Percentiles rank a stretch among this genome's conserved stretches.
These are phyloP conservation scores for Fusarium sp. DNA, from an alignment of 2,329 filamentous ascomycete species.

Conservation along the genomic window DNA sequence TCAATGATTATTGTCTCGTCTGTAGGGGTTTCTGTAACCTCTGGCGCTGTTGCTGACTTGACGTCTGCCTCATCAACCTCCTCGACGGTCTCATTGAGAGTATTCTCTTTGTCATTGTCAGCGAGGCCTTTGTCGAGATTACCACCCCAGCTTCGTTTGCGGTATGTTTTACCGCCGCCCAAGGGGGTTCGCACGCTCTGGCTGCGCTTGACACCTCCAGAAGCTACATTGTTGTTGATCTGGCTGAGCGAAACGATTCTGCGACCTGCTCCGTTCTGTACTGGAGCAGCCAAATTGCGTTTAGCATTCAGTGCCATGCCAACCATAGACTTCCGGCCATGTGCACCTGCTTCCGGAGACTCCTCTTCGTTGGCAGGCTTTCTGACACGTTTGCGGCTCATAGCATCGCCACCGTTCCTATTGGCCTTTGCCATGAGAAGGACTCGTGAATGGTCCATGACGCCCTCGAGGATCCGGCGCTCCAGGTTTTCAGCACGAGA, in stretches of 20 bases:
- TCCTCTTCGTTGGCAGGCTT: conserved; percentile 49
- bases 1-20: conserved; percentile 43
- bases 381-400: conserved; percentile 68
- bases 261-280: conserved; percentile 68
- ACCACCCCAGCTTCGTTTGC: conserved; percentile 78
- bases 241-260: conserved; percentile 92
- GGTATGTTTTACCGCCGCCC: conserved; percentile 54
- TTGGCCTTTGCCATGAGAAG: conserved; percentile 80
- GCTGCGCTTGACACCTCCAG: conserved; percentile 76
- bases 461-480: conserved; percentile 90
- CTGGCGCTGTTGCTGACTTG: conserved; percentile 28
- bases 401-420: conserved; percentile 60
- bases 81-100: conserved; percentile 70
- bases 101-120: conserved; percentile 70
- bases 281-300: conserved; percentile 58
- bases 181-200: conserved; percentile 77
- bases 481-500: conserved; percentile 87
- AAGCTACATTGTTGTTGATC: conserved; percentile 79
- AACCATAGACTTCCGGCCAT: conserved; percentile 52
- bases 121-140: conserved; percentile 60
- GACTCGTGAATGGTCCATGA: conserved; percentile 94
- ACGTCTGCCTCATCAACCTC: conserved; percentile 55
- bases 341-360: conserved; percentile 36
- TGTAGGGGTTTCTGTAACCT: conserved; percentile 30
- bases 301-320: conserved; percentile 66